Conservation (phyloP, 768 basidiomycete species). For the Phallus indusiatus region DNA sequence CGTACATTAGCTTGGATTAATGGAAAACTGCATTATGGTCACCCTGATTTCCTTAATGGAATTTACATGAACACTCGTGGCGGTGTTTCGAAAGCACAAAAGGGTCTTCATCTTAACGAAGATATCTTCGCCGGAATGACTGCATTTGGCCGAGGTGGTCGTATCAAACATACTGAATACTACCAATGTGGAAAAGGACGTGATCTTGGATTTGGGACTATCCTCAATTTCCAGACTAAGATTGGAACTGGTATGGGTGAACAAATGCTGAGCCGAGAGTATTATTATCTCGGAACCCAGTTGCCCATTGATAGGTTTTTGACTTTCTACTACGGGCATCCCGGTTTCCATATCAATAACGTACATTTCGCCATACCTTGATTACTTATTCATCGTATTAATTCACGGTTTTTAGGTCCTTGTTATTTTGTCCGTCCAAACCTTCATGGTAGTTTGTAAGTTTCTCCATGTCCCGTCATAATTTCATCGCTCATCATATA, state of each 20-base stretch:
- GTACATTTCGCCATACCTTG: conserved; percentile 21
- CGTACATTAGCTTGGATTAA: conserved; percentile 95
- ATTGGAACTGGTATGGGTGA: conserved; percentile 99
- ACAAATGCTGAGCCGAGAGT: conserved; percentile 98
- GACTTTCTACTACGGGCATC: conserved; percentile 99
- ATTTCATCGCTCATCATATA: background rate
- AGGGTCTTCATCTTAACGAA: conserved; percentile 97
- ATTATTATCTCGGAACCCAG: conserved; percentile 97
- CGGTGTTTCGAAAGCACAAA: conserved; percentile 98
- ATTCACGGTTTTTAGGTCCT: conserved; percentile 35
- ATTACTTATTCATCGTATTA: background rate
- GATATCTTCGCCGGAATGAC: conserved; percentile 99
- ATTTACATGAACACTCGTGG: conserved; percentile 98
- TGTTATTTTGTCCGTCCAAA: conserved; percentile 92
- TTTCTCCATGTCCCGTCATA: conserved; percentile 14
- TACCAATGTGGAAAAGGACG: conserved; percentile 99
- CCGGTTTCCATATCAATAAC: conserved; percentile 99
- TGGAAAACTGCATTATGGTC: conserved; percentile 97
- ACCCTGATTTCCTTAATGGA: conserved; percentile 98
- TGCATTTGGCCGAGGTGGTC: conserved; percentile 90
- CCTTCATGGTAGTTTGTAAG: conserved; percentile 88
- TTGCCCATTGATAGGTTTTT: conserved; percentile 97
- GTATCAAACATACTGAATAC: conserved; percentile 99
- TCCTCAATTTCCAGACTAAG: conserved; percentile 99
- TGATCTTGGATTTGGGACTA: conserved; percentile 97